Conservation (phyloP, 2,329 filamentous ascomycete genomes). For the Curvularia verruculosa region DNA sequence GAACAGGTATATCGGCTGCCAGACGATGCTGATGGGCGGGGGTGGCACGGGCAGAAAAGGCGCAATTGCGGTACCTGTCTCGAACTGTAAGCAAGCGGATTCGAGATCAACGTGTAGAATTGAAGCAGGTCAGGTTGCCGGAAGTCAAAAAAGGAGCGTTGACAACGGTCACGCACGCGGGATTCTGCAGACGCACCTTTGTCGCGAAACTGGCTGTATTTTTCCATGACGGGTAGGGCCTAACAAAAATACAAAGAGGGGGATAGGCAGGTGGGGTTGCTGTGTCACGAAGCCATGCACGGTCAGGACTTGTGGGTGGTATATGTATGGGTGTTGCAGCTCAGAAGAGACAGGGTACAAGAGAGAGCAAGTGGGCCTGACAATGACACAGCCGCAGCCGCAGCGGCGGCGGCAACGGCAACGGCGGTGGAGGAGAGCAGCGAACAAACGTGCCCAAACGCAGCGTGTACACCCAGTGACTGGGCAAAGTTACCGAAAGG, state of each 20-base stretch:
- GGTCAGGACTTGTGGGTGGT: constrained; percentile 5
- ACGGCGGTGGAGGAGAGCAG: neutral
- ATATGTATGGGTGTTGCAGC: neutral
- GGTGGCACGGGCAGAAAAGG: constrained; percentile 87
- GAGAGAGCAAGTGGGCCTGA: constrained; percentile 6
- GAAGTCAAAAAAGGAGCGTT: neutral
- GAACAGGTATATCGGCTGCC: constrained; percentile 68
- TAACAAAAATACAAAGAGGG: neutral
- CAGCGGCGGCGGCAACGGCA: too few species aligned
- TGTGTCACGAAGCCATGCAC: constrained; percentile 30
- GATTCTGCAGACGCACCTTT: constrained; percentile 63
- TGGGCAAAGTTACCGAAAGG: neutral
- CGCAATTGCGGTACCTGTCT: constrained; percentile 86
- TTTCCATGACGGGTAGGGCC: constrained; percentile 72
- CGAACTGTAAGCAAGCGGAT: constrained; percentile 15
- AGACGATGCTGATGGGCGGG: constrained; percentile 64
- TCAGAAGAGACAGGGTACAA: neutral
- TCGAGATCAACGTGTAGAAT: neutral
- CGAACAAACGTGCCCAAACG: neutral
- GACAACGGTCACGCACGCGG: neutral
- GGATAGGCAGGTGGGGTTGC: constrained; percentile 12
- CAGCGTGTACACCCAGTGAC: neutral
- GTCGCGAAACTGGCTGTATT: constrained; percentile 91
- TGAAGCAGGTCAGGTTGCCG: neutral
- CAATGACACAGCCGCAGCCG: constrained; percentile 1